These are phyloP conservation scores for Lichtheimia ornata DNA, from an alignment of 371 early-diverging fungal genomes.

Conservation along the genomic window DNA sequence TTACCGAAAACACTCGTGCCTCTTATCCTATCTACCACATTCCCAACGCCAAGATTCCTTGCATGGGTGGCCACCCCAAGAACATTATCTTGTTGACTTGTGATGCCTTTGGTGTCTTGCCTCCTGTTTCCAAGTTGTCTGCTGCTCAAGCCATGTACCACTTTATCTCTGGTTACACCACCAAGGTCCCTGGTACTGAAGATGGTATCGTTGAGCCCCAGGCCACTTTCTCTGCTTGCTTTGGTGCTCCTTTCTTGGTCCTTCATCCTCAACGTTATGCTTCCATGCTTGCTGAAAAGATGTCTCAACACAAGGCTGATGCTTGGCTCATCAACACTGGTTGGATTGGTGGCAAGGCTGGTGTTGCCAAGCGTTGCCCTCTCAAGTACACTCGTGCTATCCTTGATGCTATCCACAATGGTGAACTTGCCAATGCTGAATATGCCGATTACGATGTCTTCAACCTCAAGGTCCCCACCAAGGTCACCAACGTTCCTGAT, in stretches of 20 bases:
- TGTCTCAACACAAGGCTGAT: slow-evolving; percentile 81
- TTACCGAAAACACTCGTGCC: slow-evolving; percentile 96
- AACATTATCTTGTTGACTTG: slow-evolving; percentile 95
- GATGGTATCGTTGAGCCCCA: slow-evolving; percentile 94
- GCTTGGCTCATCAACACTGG: slow-evolving; percentile 98
- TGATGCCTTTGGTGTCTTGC: slow-evolving; percentile 96
- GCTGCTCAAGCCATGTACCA: slow-evolving; percentile 95
- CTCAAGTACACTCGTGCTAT: slow-evolving; percentile 95
- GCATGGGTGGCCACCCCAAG: slow-evolving; percentile 88
- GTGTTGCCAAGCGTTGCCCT: slow-evolving; percentile 85
- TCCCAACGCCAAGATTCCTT: slow-evolving; percentile 93
- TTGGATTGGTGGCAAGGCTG: slow-evolving; percentile 93
- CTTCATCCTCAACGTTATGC: slow-evolving; percentile 96
- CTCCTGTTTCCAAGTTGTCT: slow-evolving; percentile 89
- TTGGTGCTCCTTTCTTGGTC: slow-evolving; percentile 94
- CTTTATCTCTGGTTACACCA: slow-evolving; percentile 90
- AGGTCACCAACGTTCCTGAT: slow-evolving; percentile 75
- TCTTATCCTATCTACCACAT: slow-evolving; percentile 94
- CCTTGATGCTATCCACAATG: slow-evolving; percentile 94
- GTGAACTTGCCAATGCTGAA: slow-evolving; percentile 82
- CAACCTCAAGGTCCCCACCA: slow-evolving; percentile 83
- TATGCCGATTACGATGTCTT: slow-evolving; percentile 85
- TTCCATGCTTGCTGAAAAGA: slow-evolving; percentile 92
- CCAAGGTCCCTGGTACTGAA: slow-evolving; percentile 95
- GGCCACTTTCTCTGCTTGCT: slow-evolving; percentile 91